phyloP scores from a whole-genome alignment of 371 early-diverging fungal species.

The Dentiscutata heterogama region DNA sequence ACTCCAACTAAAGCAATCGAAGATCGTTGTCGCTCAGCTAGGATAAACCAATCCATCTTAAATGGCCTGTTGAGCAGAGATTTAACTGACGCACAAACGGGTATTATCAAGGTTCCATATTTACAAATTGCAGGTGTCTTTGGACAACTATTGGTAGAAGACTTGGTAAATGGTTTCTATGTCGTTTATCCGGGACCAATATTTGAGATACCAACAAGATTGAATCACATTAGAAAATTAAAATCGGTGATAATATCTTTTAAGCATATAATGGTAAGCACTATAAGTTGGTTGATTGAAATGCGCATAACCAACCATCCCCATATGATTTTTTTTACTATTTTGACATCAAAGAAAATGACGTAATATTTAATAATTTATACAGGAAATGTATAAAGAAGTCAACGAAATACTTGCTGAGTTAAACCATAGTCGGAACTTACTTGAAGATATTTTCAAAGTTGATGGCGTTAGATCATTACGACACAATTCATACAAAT shows the following conservation, averaged over 20 bases:
- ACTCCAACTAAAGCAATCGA: constrained; percentile 32
- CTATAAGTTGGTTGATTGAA: constrained; percentile 31
- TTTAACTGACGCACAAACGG: constrained; percentile 15
- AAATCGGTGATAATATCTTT: constrained; percentile 30
- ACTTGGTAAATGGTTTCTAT: constrained; percentile 40
- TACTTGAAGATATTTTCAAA: constrained; percentile 5
- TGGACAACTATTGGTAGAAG: constrained; percentile 39
- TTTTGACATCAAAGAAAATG: constrained; percentile 37
- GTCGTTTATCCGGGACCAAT: constrained; percentile 16
- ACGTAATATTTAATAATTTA: not conserved
- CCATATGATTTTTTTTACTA: constrained; percentile 23
- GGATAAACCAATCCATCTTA: constrained; percentile 36
- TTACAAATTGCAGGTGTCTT: constrained; percentile 30
- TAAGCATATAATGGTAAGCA: constrained; percentile 36
- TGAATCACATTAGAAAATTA: constrained; percentile 31
- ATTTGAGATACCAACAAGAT: constrained; percentile 35
- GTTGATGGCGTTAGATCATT: not conserved
- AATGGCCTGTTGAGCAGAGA: constrained; percentile 30
- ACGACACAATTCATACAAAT: constrained; percentile 8
- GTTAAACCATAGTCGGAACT: constrained; percentile 25
- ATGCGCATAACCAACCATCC: not conserved
- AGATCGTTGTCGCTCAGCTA: constrained; percentile 30
- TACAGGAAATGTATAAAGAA: constrained; percentile 26
- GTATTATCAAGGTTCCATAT: constrained; percentile 11
- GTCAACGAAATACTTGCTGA: constrained; percentile 32